phyloP scores from a whole-genome alignment of 1,284 basidiomycete genomes.

The Cystodermella granulosa region DNA sequence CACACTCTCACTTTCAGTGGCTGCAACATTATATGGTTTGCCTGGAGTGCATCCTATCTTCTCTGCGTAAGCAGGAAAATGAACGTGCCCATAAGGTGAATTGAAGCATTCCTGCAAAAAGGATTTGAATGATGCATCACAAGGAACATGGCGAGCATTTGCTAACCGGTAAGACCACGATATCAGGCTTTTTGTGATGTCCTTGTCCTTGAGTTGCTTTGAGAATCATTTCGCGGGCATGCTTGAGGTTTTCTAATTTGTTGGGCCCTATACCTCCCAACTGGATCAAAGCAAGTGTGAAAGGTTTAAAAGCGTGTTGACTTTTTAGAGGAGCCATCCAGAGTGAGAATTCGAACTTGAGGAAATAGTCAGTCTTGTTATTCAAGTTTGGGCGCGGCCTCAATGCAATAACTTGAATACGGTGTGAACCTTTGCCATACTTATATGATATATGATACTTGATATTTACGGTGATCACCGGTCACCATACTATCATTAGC shows the following conservation, averaged over 20 bases:
- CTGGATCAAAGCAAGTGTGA: conserved; percentile 83
- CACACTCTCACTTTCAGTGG: conserved; percentile 72
- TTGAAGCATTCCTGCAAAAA: conserved; percentile 88
- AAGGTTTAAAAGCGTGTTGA: conserved; percentile 61
- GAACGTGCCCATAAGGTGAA: conserved; percentile 85
- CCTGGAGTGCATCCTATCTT: conserved; percentile 60
- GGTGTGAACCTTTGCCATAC: too few relatives aligned
- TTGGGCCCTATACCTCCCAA: conserved; percentile 65
- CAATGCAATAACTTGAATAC: too few relatives aligned
- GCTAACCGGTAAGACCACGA: conserved; percentile 84
- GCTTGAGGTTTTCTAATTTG: conserved; percentile 72
- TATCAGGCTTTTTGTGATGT: conserved; percentile 56
- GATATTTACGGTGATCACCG: too few relatives aligned
- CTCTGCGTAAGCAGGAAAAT: conserved; percentile 85
- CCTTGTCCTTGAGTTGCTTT: conserved; percentile 52
- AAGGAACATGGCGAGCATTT: conserved; percentile 3
- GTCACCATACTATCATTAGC: too few relatives aligned
- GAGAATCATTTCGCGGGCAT: conserved; percentile 75
- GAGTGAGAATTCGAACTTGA: not conserved
- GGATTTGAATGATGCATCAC: conserved; percentile 2
- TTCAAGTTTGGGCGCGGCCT: too few relatives aligned
- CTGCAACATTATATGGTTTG: conserved; percentile 52
- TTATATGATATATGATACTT: too few relatives aligned
- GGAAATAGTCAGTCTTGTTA: not conserved
- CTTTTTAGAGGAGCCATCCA: too few relatives aligned